Evolutionary conservation across 2,329 filamentous ascomycete genomes (phyloP).

Genomic region (Colletotrichum neosansevieriae): DNA sequence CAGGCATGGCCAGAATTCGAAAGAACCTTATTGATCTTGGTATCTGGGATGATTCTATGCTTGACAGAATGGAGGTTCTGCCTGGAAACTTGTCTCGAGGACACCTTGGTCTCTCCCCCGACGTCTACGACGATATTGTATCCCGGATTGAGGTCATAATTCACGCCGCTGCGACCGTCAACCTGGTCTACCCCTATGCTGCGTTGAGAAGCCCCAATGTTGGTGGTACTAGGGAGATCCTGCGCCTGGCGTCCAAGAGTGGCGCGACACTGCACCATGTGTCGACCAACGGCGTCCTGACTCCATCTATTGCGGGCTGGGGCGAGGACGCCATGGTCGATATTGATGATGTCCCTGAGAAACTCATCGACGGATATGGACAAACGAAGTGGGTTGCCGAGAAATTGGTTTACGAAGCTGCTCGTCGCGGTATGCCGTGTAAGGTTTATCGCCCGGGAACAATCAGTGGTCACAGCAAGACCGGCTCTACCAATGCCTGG

Average conservation of each 20-base stretch:
- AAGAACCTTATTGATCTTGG: constrained; percentile 83
- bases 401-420: constrained; percentile 78
- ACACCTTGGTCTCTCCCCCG: constrained; percentile 74
- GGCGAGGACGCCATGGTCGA: constrained; percentile 75
- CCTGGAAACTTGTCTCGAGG: constrained; percentile 79
- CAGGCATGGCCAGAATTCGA: constrained; percentile 78
- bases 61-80: constrained; percentile 82
- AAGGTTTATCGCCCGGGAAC: constrained; percentile 81
- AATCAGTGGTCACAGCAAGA: constrained; percentile 81
- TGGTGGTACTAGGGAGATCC: constrained; percentile 80
- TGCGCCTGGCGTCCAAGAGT: constrained; percentile 75
- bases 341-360: constrained; percentile 75
- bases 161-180: constrained; percentile 83
- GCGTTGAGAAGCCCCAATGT: constrained; percentile 81
- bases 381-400: constrained; percentile 88
- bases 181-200: constrained; percentile 85
- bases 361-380: constrained; percentile 79
- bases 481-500: constrained; percentile 82
- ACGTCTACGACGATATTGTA: constrained; percentile 74
- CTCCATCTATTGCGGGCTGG: constrained; percentile 78
- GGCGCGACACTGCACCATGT: constrained; percentile 82
- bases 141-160: constrained; percentile 78
- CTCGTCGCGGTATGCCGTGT: constrained; percentile 75
- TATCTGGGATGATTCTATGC: constrained; percentile 80
- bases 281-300: constrained; percentile 84